Percentiles rank a stretch among this genome's conserved stretches.
These are phyloP conservation scores for Priceomyces castillae DNA, from an alignment of 805 yeast species.

Conservation along the genomic window DNA sequence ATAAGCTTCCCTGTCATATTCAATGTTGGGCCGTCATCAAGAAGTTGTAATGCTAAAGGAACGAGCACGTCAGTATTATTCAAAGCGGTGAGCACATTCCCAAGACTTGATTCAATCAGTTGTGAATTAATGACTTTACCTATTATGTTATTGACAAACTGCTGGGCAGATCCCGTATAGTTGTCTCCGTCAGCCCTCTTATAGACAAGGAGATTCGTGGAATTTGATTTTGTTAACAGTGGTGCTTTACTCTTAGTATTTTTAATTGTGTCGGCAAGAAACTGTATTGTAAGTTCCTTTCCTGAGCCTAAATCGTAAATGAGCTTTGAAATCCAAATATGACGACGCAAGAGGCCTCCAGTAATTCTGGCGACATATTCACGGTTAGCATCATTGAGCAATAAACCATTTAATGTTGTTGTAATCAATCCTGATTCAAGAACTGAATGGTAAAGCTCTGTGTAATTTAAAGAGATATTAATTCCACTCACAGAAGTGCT, in stretches of 20 bases:
- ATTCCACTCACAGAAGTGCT: conserved; percentile 11
- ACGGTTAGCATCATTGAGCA: conserved; percentile 30
- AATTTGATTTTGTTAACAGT: conserved; percentile 2
- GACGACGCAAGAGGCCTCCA: conserved; percentile 25
- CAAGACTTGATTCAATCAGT: conserved; percentile 18
- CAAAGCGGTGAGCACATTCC: conserved; percentile 27
- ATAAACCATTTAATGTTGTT: conserved; percentile 22
- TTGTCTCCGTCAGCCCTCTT: conserved; percentile 9
- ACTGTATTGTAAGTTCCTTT: conserved; percentile 25
- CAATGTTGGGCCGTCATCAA: conserved; percentile 23
- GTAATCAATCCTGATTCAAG: conserved; percentile 26
- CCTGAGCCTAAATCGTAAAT: conserved; percentile 35
- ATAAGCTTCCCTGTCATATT: conserved; percentile 21
- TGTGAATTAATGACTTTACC: conserved; percentile 22
- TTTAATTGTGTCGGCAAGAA: conserved; percentile 27
- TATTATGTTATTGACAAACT: conserved; percentile 30
- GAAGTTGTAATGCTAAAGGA: conserved; percentile 23
- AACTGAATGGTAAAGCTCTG: conserved; percentile 20
- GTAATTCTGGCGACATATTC: conserved; percentile 20
- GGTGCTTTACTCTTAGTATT: conserved; percentile 30
- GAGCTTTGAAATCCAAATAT: conserved; percentile 30
- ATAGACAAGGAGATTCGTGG: conserved; percentile 7
- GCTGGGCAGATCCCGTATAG: conserved; percentile 29
- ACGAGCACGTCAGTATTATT: conserved; percentile 28
- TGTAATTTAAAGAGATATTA: conserved; percentile 21